phyloP scores from a whole-genome alignment of 495 filamentous ascomycete species.

The Amorphotheca resinae region DNA sequence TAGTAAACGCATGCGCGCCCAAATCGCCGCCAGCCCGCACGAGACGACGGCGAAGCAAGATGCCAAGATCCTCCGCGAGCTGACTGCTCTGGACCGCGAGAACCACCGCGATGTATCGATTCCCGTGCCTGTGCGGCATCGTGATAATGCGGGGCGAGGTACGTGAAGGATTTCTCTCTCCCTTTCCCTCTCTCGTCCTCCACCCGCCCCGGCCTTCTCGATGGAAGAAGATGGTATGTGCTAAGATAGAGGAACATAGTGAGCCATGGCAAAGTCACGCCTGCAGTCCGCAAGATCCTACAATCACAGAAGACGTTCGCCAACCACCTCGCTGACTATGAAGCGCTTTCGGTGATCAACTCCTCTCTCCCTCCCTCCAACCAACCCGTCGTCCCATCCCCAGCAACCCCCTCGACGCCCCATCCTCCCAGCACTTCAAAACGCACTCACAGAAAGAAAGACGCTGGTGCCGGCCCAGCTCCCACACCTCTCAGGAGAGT shows the following conservation, averaged over 20 bases:
- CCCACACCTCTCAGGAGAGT: conserved; percentile 15
- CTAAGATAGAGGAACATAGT: conserved; percentile 4
- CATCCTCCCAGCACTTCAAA: conserved; percentile 12
- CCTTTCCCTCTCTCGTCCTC: not conserved
- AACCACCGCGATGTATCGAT: conserved; percentile 61
- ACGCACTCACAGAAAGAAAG: conserved; percentile 23
- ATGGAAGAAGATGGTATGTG: not conserved
- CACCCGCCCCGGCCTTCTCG: not conserved
- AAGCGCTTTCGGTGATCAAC: conserved; percentile 45
- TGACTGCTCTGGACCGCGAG: conserved; percentile 72
- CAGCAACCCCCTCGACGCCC: conserved; percentile 1
- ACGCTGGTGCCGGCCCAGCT: conserved; percentile 19
- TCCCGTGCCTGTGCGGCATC: conserved; percentile 43
- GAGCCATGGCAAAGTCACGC: conserved; percentile 47
- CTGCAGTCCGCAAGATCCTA: conserved; percentile 81
- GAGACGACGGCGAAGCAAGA: conserved; percentile 64
- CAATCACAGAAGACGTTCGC: conserved; percentile 82
- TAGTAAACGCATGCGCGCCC: conserved; percentile 55
- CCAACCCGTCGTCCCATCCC: conserved; percentile 13
- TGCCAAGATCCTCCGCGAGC: conserved; percentile 59
- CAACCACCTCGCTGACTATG: conserved; percentile 84
- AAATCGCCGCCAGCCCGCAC: conserved; percentile 33
- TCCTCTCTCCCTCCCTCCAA: conserved; percentile 17
- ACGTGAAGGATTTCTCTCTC: too few species aligned
- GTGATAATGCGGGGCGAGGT: conserved; percentile 37